Conservation (phyloP, 495 filamentous ascomycete species). For the Parachaetomium inaequale region DNA sequence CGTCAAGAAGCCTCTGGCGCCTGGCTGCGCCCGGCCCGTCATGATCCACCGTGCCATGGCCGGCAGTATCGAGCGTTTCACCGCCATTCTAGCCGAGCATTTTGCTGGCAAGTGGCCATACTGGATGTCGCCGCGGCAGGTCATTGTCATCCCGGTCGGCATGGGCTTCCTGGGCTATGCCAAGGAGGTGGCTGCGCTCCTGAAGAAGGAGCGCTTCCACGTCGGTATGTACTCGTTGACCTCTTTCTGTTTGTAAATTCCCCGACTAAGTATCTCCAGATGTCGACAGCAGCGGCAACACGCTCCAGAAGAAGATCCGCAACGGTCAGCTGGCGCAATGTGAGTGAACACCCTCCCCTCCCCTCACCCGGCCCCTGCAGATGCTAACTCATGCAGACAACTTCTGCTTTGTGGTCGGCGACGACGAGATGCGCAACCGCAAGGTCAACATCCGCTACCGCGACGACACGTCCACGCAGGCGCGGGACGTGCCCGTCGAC, state of each 20-base stretch:
- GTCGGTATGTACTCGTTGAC: slow-evolving; percentile 40
- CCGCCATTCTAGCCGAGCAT: slow-evolving; percentile 89
- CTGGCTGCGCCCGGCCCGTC: slow-evolving; percentile 84
- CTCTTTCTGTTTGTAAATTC: neutral
- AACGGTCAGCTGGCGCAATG: slow-evolving; percentile 83
- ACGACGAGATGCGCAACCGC: slow-evolving; percentile 68
- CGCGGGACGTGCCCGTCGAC: slow-evolving; percentile 60
- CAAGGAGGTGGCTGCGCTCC: slow-evolving; percentile 67
- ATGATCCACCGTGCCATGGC: slow-evolving; percentile 97
- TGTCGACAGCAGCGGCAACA: slow-evolving; percentile 84
- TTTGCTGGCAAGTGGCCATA: slow-evolving; percentile 98
- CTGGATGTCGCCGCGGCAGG: slow-evolving; percentile 91
- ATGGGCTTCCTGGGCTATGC: slow-evolving; percentile 79
- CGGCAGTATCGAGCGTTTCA: slow-evolving; percentile 90
- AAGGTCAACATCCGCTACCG: slow-evolving; percentile 88
- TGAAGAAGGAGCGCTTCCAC: slow-evolving; percentile 50
- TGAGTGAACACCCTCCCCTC: slow-evolving; percentile 43
- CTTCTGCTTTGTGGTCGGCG: slow-evolving; percentile 65
- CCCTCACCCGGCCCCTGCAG: slow-evolving; percentile 33
- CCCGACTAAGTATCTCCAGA: slow-evolving; percentile 43
- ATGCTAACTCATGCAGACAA: slow-evolving; percentile 36
- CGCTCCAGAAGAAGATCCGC: slow-evolving; percentile 93
- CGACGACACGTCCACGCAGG: slow-evolving; percentile 80
- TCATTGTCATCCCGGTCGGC: slow-evolving; percentile 90
- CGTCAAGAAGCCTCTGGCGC: slow-evolving; percentile 49